Base-by-base conservation (phyloP, 495 filamentous ascomycete genomes). In the Astrothelium macrocarpum region DNA sequence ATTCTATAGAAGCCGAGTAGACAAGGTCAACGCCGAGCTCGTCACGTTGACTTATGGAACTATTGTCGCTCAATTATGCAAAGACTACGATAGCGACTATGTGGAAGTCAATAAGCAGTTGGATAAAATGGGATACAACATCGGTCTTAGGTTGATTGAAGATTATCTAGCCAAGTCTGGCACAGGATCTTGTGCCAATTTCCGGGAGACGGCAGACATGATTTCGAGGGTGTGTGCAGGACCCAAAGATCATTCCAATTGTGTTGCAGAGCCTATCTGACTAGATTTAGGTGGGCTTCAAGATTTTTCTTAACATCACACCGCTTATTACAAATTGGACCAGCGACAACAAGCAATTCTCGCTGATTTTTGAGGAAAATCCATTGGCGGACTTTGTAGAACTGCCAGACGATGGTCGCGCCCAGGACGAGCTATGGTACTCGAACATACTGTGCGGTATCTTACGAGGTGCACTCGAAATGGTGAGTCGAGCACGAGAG, bases 51-150 rank as follows among this genome's bases (percentile, higher is more conserved):
- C 94, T 45, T 98, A 98, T 72, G 94, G 94, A 65, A 97, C 95
- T 16, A 96, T 98, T 68, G 94, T 98, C 62, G 88, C 90, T 43
- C 94, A 97, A 75, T 81, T 98, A 61, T 96, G 91, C 78, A 91
- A 93, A 73, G 94, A 98, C 79, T 95, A 88, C 71, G 90, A 96
- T 66, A 85, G 84, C 65, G 88, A 97, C 75, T 98, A 98, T 70
- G 80, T 84, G 59, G 90, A 97, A 73, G 93, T 91, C 73, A 98
- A 98, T 78, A 90, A 90, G 77, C 94, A 98, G 73, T 80, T 98
- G 53, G 94, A 98, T 72, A 95, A 91, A 77, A 98, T 98, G 94
- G 94, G 94, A 42, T 96, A 97, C 80, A 97, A 96, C 68, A 97
- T 98, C 64, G 94, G 94, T 9, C 82, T 97, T 74, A 89, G 94